Base-by-base conservation (phyloP, 73 alveolate species). In the Paramecium bursaria region DNA sequence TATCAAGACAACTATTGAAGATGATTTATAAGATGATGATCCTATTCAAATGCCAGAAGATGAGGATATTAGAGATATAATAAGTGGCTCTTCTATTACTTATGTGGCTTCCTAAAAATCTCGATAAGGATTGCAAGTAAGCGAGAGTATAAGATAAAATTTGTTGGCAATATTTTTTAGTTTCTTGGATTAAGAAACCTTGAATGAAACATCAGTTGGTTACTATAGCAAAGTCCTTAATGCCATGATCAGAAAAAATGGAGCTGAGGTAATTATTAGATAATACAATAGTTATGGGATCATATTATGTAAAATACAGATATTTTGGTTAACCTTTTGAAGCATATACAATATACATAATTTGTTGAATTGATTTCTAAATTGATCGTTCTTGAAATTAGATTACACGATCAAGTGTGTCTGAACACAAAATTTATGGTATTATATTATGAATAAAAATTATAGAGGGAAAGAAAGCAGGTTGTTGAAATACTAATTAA, bases 1-100 rank as follows among this genome's bases (percentile, higher is more conserved):
- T 67, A 39, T 39, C n/a, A 39, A 67, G 82, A 67, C 82, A 31
- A 67, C 82, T 39, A 67, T 67, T 0, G 82, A 67, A 42, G 82
- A 67, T 67, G 82, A 67, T 19, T 39, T 67, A 67, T 53, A 67
- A 3, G 82, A 67, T 0, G 53, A 67, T 3, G 76, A 67, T 67
- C 50, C 26, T 15, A 19, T 13, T 26, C 33, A 42, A 39, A 33
- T 26, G 44, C 30, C 57, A 14, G 53, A 4, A 31, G 33, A 33
- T 67, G 60, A 17, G 82, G 82, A 39, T 39, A 53, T 39, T 67
- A n/a, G n/a, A n/a, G n/a, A n/a, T n/a, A n/a, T n/a, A n/a, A n/a
- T n/a, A n/a, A n/a, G n/a, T n/a, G n/a, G n/a, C n/a, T n/a, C n/a
- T n/a, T n/a, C n/a, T n/a, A n/a, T n/a, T n/a, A n/a, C n/a, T 53